Evolutionary conservation across 2,329 filamentous ascomycete genomes (phyloP).

Genomic region (Trichophyton equinum): DNA sequence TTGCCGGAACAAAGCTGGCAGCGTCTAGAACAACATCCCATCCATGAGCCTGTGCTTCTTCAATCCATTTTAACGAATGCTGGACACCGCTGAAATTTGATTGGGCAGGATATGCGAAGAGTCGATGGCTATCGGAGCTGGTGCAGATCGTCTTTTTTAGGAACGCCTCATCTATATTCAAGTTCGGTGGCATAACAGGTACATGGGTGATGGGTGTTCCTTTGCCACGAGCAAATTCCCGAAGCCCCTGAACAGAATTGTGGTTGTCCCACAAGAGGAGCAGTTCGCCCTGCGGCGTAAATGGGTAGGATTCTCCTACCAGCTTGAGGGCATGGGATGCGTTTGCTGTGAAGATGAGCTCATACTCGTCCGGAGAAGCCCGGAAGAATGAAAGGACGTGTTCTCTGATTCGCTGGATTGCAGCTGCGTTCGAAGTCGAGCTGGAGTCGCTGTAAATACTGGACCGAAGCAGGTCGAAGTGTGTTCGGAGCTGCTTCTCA

Average conservation of each 20-base stretch:
- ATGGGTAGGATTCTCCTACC: slow-evolving; percentile 29
- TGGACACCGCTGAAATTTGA: slow-evolving; percentile 58
- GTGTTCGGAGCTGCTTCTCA: slow-evolving; percentile 9
- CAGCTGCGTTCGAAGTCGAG: slow-evolving; percentile 48
- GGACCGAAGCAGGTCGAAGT: slow-evolving; percentile 14
- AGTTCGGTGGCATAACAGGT: slow-evolving; percentile 3
- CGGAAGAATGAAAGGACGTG: slow-evolving; percentile 46
- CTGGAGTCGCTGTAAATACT: slow-evolving; percentile 58
- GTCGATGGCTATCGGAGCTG: slow-evolving; percentile 20
- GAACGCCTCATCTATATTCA: slow-evolving; percentile 5
- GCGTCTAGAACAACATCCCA: slow-evolving; percentile 48
- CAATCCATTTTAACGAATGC: slow-evolving; percentile 46
- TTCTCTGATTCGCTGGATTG: slow-evolving; percentile 43
- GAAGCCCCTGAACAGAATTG: slow-evolving; percentile 48
- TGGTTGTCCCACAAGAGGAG: slow-evolving; percentile 47
- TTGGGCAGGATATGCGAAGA: slow-evolving; percentile 56
- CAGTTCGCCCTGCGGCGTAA: slow-evolving; percentile 35
- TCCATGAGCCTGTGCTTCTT: slow-evolving; percentile 15
- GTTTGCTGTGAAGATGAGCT: slow-evolving; percentile 51
- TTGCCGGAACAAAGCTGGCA: slow-evolving; percentile 53
- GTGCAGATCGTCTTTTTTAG: neutral
- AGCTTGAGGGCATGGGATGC: slow-evolving; percentile 52
- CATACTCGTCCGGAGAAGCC: slow-evolving; percentile 46
- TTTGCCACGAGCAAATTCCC: slow-evolving; percentile 23
- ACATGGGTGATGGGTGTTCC: slow-evolving; percentile 6